Evolutionary conservation across 352 stramenopile species (phyloP).

Genomic region (Globisporangium polare): DNA sequence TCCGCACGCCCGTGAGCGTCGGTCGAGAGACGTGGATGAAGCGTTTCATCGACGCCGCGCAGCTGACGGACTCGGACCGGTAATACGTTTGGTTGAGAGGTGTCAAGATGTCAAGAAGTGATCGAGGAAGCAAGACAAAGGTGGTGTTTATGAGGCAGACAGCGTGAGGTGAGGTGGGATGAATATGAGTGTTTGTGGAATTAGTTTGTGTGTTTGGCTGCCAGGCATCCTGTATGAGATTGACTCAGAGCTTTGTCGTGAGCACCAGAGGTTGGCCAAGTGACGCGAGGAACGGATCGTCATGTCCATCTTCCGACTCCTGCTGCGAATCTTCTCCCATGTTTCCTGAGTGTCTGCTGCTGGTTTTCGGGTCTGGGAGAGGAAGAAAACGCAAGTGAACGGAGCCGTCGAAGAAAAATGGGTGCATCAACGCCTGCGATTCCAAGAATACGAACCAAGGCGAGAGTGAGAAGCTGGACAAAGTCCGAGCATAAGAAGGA

Average conservation of each 20-base stretch:
- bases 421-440: slow-evolving; percentile 31
- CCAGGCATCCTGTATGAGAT: background rate
- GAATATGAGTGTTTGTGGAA: background rate
- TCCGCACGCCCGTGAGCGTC: slow-evolving; percentile 65
- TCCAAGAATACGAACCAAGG: background rate
- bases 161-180: background rate
- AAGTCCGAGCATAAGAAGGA: background rate
- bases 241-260: slow-evolving; percentile 2
- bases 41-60: slow-evolving; percentile 63
- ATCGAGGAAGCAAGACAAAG: background rate
- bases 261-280: slow-evolving; percentile 29
- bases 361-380: background rate
- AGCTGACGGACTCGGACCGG: slow-evolving; percentile 26
- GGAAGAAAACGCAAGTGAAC: slow-evolving; percentile 20
- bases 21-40: slow-evolving; percentile 77
- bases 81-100: background rate
- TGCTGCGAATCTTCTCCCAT: background rate
- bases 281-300: slow-evolving; percentile 26
- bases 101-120: background rate
- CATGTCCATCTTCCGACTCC: background rate
- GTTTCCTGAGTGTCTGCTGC: background rate
- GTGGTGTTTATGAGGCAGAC: background rate
- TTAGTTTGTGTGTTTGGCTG: background rate
- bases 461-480: background rate
- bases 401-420: slow-evolving; percentile 43